Evolutionary conservation across 768 basidiomycete genomes (phyloP), one percentile per base, ranked within the genome.

Genomic region (Butyriboletus loyo): DNA sequence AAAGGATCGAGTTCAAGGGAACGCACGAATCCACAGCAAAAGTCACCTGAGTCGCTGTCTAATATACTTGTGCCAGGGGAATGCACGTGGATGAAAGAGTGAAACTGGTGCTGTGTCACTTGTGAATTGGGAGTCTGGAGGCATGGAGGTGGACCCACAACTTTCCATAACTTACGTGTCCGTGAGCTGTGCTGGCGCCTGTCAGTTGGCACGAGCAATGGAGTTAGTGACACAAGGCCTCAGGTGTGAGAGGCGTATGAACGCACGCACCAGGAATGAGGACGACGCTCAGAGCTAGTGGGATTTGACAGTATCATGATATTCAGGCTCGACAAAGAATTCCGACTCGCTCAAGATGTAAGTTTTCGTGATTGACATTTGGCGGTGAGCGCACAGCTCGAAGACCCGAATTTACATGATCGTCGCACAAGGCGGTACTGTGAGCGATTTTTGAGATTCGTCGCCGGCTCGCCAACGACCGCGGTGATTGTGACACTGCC

Each of bases 101-200:
- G 17, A 24, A 30, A 10, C 11, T 10, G 35, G 22, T 46, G 31
- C 42, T 43, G 42, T 28, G 41, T 15, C 13, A 6, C 32, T 34
- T 38, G 21, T 19, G 9, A 27, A 41, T 3, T 6, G 15, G 27
- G n/a, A n/a, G n/a, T n/a, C n/a, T n/a, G 6, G 25, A 44, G 14
- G 30, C 19, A 19, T 27, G 37, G 5, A 45, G 45, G 34, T 35
- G 58, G 50, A 52, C 57, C 58, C n/a, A 59, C 53, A 46, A 31
- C 47, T 28, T 48, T 40, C 56, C 24, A 44, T 27, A 17, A 15
- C 24, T 41, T 43, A 49, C 47, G 42, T 46, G 27, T 11, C 25
- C 9, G 31, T 11, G 25, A 14, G 42, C 49, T 44, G 41, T 54
- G 50, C 30, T 17, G 17, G 38, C 21, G 42, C 42, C 13, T 41